Percentiles rank a stretch among this genome's conserved stretches.
Evolutionary conservation across 805 yeast species (phyloP).

Genomic region (Hanseniaspora meyeri): DNA sequence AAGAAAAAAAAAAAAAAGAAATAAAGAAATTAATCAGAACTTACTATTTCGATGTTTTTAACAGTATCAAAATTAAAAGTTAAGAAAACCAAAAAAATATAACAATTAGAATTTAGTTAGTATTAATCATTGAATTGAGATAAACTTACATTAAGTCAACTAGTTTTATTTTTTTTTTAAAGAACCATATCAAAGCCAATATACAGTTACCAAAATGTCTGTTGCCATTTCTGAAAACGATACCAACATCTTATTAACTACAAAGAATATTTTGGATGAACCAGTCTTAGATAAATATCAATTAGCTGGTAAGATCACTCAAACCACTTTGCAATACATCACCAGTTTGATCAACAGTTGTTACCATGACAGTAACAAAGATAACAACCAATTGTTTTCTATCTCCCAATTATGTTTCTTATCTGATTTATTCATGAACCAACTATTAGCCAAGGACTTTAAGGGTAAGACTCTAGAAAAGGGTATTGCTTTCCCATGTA

Average conservation of each 20-base stretch:
- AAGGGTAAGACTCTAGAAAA: slow-evolving; percentile 61
- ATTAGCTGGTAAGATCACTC: slow-evolving; percentile 78
- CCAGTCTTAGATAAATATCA: slow-evolving; percentile 68
- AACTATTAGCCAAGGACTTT: slow-evolving; percentile 48
- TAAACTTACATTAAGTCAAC: neutral
- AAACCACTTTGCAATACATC: slow-evolving; percentile 62
- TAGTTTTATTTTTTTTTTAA: neutral
- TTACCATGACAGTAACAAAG: slow-evolving; percentile 38
- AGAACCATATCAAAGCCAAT: neutral
- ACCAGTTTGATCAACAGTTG: slow-evolving; percentile 56
- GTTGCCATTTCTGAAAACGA: slow-evolving; percentile 65
- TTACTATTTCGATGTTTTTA: too few relatives aligned
- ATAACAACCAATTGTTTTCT: slow-evolving; percentile 34
- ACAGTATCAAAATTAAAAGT: too few relatives aligned
- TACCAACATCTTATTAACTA: slow-evolving; percentile 56
- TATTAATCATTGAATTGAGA: too few relatives aligned
- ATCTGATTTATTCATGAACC: slow-evolving; percentile 63
- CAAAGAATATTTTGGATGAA: slow-evolving; percentile 54
- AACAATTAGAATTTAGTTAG: neutral
- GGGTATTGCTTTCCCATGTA: slow-evolving; percentile 87
- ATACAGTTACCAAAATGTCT: slow-evolving; percentile 36
- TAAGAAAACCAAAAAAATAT: neutral
- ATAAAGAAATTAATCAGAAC: neutral
- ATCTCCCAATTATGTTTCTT: slow-evolving; percentile 64
- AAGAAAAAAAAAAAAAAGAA: neutral